Conservation (phyloP, 805 yeast species). For the Saccharomycopsis microspora region DNA sequence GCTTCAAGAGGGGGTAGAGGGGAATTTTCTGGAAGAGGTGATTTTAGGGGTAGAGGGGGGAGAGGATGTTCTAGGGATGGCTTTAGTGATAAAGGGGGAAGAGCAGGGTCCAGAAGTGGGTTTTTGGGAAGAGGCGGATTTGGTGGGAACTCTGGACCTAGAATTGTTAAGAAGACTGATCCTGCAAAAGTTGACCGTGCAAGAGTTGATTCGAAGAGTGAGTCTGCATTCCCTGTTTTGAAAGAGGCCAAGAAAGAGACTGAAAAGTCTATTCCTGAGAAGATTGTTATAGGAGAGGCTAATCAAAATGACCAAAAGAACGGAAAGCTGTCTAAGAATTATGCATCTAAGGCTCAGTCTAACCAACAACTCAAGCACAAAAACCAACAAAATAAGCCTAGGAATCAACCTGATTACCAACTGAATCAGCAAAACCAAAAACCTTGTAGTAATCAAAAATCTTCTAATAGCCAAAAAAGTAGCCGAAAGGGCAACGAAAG, state of each 20-base stretch:
- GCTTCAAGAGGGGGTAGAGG: slow-evolving; percentile 4
- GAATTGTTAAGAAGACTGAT: neutral
- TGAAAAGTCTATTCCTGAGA: too few species aligned
- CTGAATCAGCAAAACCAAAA: too few species aligned
- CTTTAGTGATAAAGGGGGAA: neutral
- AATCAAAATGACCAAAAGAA: neutral
- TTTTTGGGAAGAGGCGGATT: neutral
- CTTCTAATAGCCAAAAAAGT: too few species aligned
- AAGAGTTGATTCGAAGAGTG: neutral
- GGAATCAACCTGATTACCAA: too few species aligned
- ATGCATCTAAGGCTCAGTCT: too few species aligned
- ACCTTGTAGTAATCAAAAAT: too few species aligned
- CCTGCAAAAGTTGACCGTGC: neutral
- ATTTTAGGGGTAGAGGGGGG: neutral
- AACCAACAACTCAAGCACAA: too few species aligned
- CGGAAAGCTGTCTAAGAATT: too few species aligned
- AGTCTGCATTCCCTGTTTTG: neutral
- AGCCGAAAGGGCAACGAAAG: neutral
- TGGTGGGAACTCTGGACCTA: neutral
- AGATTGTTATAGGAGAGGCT: neutral
- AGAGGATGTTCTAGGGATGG: slow-evolving; percentile 5
- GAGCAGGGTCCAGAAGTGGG: neutral
- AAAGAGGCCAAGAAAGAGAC: too few species aligned
- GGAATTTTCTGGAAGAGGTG: neutral
- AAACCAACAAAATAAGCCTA: too few species aligned